Percentiles rank a stretch among this genome's conserved stretches.
These are phyloP conservation scores for Penicillium expansum DNA, from an alignment of 2,329 filamentous ascomycete genomes.

Conservation along the genomic window DNA sequence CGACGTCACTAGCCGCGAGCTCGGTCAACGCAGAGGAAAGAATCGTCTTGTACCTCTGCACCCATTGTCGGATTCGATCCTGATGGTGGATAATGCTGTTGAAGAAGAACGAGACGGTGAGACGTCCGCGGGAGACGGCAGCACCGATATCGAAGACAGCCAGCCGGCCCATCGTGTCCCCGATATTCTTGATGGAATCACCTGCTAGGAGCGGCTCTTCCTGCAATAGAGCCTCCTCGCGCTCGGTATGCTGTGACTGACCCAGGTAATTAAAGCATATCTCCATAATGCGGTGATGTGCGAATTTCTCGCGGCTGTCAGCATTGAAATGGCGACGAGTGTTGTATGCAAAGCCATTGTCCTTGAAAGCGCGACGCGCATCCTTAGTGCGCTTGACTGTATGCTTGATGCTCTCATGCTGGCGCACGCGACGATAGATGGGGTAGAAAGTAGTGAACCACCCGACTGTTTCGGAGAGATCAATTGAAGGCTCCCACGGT, in stretches of 20 bases:
- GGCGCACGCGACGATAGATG: not conserved
- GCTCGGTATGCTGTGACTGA: constrained; percentile 2
- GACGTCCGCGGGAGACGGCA: not conserved
- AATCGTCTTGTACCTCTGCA: not conserved
- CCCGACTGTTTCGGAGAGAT: constrained; percentile 23
- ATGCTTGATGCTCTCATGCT: not conserved
- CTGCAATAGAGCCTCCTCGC: not conserved
- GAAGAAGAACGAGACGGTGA: constrained; percentile 1
- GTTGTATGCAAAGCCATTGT: constrained; percentile 3
- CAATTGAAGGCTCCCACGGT: constrained; percentile 13
- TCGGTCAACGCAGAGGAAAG: not conserved
- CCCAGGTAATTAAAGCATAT: constrained; percentile 5
- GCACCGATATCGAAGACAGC: constrained; percentile 2
- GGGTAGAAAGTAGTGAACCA: constrained; percentile 24
- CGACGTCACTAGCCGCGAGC: not conserved
- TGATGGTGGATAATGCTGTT: not conserved
- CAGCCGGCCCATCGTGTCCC: constrained; percentile 1
- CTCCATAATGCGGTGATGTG: not conserved
- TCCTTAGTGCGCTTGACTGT: constrained; percentile 3
- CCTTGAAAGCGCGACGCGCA: not conserved
- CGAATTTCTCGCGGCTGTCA: not conserved
- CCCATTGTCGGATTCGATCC: not conserved
- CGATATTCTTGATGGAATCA: not conserved
- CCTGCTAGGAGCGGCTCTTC: not conserved
- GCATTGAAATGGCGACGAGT: not conserved